Evolutionary conservation across 2,329 filamentous ascomycete genomes (phyloP), one percentile per base, ranked within the genome.

Genomic region (Epichloe bromicola): DNA sequence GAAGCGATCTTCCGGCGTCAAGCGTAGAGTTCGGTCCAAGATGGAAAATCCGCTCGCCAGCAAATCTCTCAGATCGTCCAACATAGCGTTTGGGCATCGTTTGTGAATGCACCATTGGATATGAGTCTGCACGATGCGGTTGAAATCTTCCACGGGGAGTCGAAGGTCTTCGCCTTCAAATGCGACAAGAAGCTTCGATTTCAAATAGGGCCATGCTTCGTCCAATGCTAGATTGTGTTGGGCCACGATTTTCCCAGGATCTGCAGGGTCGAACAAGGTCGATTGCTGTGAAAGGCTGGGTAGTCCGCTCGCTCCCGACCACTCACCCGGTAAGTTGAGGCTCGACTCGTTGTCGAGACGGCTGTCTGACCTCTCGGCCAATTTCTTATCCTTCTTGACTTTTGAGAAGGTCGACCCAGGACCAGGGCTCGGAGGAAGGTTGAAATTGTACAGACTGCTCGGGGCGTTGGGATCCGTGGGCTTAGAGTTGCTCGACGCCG

Each of bases 341-440:
- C 63, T 61, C 17, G 70, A 68, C 69, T 78, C 75, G 55, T 68
- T 80, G 53, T 82, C 74, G 37, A 80, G 65, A 12, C 71, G 69
- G 54, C 64, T 69, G 6, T 72, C 65, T 51, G 70, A 74, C 57
- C 82, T 80, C 56, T 87, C 84, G 55, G 86, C 83, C 57, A 85
- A 83, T 64, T 84, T 85, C 72, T 91, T 95, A 62, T 95, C 88
- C 53, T 86, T 91, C 61, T 93, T 86, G 3, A 84, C 85, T 68
- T 93, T 94, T 38, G 83, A 76, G 63, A 97, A 95, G 34, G 78
- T 73, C 26, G 74, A 76, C 48, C 74, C 76, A 14, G 82, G 80
- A 0, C 78, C 83, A 1, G 86, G 85, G 54, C 83, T 88, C 7
- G 83, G 76, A 86, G 86, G 86, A 2, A 86, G 67, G 52, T 82